These are phyloP conservation scores for Przewalskia tangutica DNA, from an alignment of 257 asterid species.

Conservation along the genomic window DNA sequence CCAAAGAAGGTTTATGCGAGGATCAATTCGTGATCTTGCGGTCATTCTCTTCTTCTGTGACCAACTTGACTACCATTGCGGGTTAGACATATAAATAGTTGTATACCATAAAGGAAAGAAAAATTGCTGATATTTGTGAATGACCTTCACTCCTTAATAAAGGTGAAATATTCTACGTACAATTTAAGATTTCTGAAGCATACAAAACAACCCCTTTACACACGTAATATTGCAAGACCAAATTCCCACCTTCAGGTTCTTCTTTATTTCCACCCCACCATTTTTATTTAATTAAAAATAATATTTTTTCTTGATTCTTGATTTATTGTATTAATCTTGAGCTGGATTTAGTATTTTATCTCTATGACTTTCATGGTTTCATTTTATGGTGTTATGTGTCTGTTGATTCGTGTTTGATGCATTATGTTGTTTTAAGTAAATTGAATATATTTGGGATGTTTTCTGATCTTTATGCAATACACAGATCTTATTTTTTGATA, in stretches of 20 bases:
- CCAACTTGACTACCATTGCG: too few relatives aligned
- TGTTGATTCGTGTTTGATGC: not conserved
- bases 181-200: not conserved
- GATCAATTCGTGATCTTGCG: too few relatives aligned
- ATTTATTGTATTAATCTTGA: not conserved
- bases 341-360: not conserved
- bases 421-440: not conserved
- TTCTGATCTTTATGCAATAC: not conserved
- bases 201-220: not conserved
- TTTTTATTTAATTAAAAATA: not conserved
- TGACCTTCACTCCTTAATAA: not conserved
- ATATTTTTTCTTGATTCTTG: not conserved
- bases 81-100: too few relatives aligned
- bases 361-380: not conserved
- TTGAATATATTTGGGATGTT: not conserved
- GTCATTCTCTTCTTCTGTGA: too few relatives aligned
- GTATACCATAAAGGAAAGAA: not conserved
- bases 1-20: too few relatives aligned
- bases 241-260: conserved; percentile 21
- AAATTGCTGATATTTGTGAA: not conserved
- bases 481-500: too few relatives aligned
- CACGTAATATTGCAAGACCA: not conserved
- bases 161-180: conserved; percentile 25
- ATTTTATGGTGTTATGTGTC: not conserved
- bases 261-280: not conserved